phyloP scores from a whole-genome alignment of 805 yeast species.

The Cyberlindnera mycetangii region DNA sequence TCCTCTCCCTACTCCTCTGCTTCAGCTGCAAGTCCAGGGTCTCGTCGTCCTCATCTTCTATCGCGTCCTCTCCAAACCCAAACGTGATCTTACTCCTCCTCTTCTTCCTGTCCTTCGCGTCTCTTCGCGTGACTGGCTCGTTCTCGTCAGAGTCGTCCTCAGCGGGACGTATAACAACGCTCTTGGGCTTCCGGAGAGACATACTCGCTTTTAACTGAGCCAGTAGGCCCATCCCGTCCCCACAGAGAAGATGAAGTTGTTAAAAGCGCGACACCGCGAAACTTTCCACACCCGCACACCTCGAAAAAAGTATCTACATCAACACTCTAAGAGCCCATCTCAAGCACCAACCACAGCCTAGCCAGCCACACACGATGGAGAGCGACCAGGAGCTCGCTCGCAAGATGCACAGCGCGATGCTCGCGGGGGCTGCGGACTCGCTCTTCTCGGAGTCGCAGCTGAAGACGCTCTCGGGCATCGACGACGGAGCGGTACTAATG shows the following conservation, averaged over 20 bases:
- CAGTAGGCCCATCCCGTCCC: no score
- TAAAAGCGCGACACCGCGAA: not conserved
- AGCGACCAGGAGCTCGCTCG: constrained; percentile 13
- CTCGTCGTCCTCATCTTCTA: not conserved
- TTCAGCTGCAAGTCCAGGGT: not conserved
- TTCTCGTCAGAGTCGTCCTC: constrained; percentile 9
- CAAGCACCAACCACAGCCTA: not conserved
- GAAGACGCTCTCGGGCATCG: constrained; percentile 43
- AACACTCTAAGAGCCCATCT: not conserved
- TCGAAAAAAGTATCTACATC: not conserved
- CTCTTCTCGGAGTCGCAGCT: constrained; percentile 71
- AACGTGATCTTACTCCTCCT: not conserved
- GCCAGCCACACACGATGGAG: no score
- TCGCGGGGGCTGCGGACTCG: constrained; percentile 43
- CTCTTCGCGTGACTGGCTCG: not conserved
- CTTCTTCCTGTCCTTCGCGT: not conserved
- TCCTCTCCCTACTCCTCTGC: not conserved
- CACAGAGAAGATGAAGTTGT: no score
- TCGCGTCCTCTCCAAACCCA: not conserved
- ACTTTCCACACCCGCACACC: constrained; percentile 1
- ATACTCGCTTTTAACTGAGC: no score
- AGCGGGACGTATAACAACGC: constrained; percentile 14
- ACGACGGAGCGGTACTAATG: constrained; percentile 42
- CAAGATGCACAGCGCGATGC: constrained; percentile 63
- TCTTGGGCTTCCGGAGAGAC: constrained; percentile 20